phyloP scores from a whole-genome alignment of 495 filamentous ascomycete genomes.

The Annulohypoxylon nitens region DNA sequence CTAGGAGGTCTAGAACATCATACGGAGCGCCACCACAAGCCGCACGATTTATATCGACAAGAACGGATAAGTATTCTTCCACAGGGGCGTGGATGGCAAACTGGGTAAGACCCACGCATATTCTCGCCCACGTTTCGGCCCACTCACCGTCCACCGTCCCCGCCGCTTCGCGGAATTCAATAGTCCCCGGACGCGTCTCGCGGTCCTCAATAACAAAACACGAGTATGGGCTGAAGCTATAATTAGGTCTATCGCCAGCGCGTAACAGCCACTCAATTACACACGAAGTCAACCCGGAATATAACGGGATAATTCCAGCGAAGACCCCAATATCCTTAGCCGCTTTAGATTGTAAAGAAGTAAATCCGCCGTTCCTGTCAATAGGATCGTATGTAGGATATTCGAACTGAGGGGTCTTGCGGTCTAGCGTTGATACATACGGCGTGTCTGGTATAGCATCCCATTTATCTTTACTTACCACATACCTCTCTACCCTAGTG shows the following conservation, averaged over 20 bases:
- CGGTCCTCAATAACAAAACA: neutral
- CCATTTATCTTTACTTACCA: neutral
- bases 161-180: constrained; percentile 59
- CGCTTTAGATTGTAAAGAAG: neutral
- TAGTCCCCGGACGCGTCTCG: constrained; percentile 31
- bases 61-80: constrained; percentile 14
- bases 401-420: neutral
- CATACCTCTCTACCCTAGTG: neutral
- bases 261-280: neutral
- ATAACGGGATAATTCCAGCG: neutral
- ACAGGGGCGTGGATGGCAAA: constrained; percentile 35
- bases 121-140: constrained; percentile 50
- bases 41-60: constrained; percentile 4
- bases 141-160: constrained; percentile 46
- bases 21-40: constrained; percentile 11
- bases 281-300: neutral
- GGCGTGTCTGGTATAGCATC: neutral
- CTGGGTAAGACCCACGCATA: constrained; percentile 48
- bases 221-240: constrained; percentile 11
- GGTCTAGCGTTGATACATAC: neutral
- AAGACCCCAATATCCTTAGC: neutral
- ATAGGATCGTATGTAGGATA: neutral
- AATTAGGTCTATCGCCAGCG: constrained; percentile 21
- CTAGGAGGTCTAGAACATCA: constrained; percentile 36
- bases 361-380: neutral